These are phyloP conservation scores for Candida yuanshanica DNA, from an alignment of 805 yeast genomes.

Conservation along the genomic window DNA sequence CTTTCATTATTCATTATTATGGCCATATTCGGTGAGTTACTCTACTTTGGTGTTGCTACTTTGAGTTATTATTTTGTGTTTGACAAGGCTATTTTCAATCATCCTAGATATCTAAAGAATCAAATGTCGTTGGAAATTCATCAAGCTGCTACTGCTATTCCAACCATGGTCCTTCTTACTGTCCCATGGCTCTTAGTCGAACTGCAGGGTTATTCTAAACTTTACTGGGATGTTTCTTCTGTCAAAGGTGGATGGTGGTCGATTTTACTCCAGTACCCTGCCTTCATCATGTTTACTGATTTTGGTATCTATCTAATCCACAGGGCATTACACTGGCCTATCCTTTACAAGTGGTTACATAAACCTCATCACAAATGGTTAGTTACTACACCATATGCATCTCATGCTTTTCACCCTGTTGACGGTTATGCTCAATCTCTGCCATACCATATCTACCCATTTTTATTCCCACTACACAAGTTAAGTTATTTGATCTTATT, in stretches of 20 bases:
- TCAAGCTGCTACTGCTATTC: conserved; percentile 77
- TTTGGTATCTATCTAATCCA: conserved; percentile 88
- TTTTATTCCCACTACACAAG: conserved; percentile 89
- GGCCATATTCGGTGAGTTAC: conserved; percentile 79
- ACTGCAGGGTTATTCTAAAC: conserved; percentile 72
- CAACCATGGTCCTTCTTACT: conserved; percentile 81
- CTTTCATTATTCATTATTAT: conserved; percentile 63
- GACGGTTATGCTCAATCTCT: conserved; percentile 92
- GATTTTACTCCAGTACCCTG: conserved; percentile 60
- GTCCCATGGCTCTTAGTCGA: conserved; percentile 88
- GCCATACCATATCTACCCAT: conserved; percentile 91
- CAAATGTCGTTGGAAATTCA: conserved; percentile 82
- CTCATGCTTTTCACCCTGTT: conserved; percentile 97
- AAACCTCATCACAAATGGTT: conserved; percentile 99
- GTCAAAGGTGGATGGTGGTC: conserved; percentile 66
- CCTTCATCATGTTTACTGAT: conserved; percentile 89
- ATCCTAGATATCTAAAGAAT: conserved; percentile 92
- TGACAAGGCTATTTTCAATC: conserved; percentile 87
- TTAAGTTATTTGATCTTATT: conserved; percentile 74
- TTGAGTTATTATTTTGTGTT: conserved; percentile 74
- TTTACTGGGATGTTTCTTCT: conserved; percentile 62
- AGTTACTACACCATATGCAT: conserved; percentile 96
- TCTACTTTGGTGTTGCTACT: conserved; percentile 71
- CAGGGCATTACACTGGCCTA: conserved; percentile 90
- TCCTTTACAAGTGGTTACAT: conserved; percentile 78